A percentile compares a stretch with the other conserved stretches of the same genome.
Evolutionary conservation across 2,329 filamentous ascomycete species (phyloP).

Genomic region (Claviceps quebecensis): DNA sequence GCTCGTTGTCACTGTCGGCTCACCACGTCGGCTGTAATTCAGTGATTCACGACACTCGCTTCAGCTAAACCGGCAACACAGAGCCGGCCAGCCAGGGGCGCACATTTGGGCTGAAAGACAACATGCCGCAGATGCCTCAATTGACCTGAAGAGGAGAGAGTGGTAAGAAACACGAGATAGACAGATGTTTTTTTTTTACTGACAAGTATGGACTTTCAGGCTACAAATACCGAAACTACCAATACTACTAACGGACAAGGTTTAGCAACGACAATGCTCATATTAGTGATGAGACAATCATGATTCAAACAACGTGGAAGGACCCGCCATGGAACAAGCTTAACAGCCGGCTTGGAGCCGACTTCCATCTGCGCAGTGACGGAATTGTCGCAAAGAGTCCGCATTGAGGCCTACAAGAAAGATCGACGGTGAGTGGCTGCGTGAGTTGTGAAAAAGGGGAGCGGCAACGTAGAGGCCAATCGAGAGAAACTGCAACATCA

Average conservation of each 20-base stretch:
- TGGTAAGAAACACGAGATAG: too few species aligned
- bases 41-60: neutral
- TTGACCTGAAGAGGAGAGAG: too few species aligned
- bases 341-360: neutral
- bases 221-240: too few species aligned
- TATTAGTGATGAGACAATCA: too few species aligned
- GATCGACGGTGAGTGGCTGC: conserved; percentile 3
- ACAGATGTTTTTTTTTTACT: too few species aligned
- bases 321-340: neutral
- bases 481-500: conserved; percentile 5
- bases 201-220: too few species aligned
- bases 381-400: conserved; percentile 1
- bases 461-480: neutral
- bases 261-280: too few species aligned
- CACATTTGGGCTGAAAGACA: too few species aligned
- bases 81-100: too few species aligned
- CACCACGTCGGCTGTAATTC: neutral
- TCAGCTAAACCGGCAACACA: too few species aligned
- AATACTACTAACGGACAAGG: too few species aligned
- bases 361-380: conserved; percentile 1
- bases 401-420: conserved; percentile 1
- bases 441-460: neutral
- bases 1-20: neutral
- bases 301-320: neutral
- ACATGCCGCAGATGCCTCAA: too few species aligned